phyloP scores from a whole-genome alignment of 139 green algal genomes.

The Desmodesmus armatus region DNA sequence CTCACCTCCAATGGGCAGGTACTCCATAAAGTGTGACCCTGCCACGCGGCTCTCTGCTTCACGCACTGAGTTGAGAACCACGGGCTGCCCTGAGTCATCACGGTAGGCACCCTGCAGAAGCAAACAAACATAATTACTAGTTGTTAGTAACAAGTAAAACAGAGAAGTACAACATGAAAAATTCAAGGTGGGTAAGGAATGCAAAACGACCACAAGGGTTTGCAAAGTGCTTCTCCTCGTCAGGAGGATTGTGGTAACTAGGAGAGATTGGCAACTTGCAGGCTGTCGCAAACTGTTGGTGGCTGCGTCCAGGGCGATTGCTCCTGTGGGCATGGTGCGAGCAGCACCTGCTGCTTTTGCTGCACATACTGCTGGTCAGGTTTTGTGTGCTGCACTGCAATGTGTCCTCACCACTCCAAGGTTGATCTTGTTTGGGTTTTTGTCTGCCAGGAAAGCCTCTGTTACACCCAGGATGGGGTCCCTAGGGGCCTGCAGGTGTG shows the following conservation, averaged over 20 bases:
- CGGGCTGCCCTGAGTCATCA: slow-evolving; percentile 85
- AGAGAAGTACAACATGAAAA: too few relatives aligned
- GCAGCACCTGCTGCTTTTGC: not conserved
- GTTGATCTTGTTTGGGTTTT: slow-evolving; percentile 90
- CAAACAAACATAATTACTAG: not conserved
- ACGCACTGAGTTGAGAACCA: slow-evolving; percentile 88
- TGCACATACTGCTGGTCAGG: not conserved
- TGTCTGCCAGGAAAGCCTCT: slow-evolving; percentile 82
- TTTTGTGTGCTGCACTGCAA: not conserved
- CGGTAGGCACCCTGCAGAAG: slow-evolving; percentile 82
- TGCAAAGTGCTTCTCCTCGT: too few relatives aligned
- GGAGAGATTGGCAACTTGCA: too few relatives aligned
- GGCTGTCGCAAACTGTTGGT: not conserved
- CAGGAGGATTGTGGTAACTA: too few relatives aligned
- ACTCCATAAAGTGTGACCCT: slow-evolving; percentile 87
- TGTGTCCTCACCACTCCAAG: slow-evolving; percentile 82
- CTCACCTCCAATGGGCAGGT: not conserved
- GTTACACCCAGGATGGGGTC: slow-evolving; percentile 81
- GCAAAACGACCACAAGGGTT: too few relatives aligned
- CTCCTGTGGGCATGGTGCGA: not conserved
- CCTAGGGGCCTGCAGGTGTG: slow-evolving; percentile 55
- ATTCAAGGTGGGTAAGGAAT: too few relatives aligned
- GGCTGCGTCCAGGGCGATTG: not conserved
- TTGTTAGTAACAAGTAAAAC: too few relatives aligned
- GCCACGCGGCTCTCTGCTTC: slow-evolving; percentile 83